Evolutionary conservation across 345 rosid genomes (phyloP), one percentile per base, ranked within the genome.

Genomic region (Brassica rapa): DNA sequence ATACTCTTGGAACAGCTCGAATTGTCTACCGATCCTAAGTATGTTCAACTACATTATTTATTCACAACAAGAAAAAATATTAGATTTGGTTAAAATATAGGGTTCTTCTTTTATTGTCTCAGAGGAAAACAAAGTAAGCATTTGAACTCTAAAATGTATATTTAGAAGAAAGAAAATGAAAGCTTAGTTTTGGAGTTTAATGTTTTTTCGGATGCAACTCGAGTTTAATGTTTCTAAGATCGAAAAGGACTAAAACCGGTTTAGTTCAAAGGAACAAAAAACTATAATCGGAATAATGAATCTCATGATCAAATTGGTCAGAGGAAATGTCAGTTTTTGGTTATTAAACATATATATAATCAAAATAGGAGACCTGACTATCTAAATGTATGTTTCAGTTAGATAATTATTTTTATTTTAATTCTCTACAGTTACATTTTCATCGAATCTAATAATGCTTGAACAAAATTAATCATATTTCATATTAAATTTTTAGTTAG

Each of bases 21-120:
- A 57, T 70, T 93, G 97, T 49, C 80, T 77, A 41, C 75, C 84
- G 84, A 93, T 89, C 71, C 90, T 82, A 11, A 93, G 84, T 56
- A 93, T 78, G 83, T 87, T 91, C 41, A 89, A 68, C 95, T 93
- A 83, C 70, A 79, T 68, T 37, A 46, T 27, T 62, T 62, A 46
- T 27, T 66, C 60, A 27, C 56, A 61, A 5, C 15, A 23, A n/a
- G 19, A 33, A 73, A 35, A 37, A 12, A 29, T 14, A 30, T 57
- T 5, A 72, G 3, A 41, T 59, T 66, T 29, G 2, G 49, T 6
- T 16, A 21, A 51, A 6, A 67, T 25, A 39, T 23, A 15, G 27
- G 27, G 15, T 59, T 29, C 5, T 57, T 23, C 2, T 64, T 49
- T 11, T 29, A 56, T 8, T 56, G 19, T 70, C 32, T 12, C 5